Base-by-base conservation (phyloP, 2,329 filamentous ascomycete species). In the Orbilia oligospora region DNA sequence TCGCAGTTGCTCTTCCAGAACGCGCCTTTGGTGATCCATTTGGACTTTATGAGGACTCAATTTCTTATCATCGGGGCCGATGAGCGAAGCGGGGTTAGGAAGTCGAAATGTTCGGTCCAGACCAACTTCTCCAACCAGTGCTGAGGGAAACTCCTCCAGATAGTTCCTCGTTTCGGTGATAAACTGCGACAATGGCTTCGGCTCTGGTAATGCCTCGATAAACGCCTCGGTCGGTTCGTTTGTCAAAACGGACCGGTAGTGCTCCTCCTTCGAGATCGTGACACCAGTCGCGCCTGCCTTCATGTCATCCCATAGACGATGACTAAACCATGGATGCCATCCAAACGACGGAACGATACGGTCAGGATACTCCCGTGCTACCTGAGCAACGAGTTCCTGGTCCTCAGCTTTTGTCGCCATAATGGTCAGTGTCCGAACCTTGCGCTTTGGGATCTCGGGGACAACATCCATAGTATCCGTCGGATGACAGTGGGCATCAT, bases 271-370 rank as follows among this genome's bases (percentile, higher is more conserved):
- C 70, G 36, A 73, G 22, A 66, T 20, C 18, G 56, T 36, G 12
- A 58, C 51, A 18, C 36, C 51, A 20, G 51, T 27, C 36, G 18
- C 44, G 0, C 16, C 46, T 1, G 33, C 30, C 44, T 83, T 83
- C 20, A 83, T 84, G 83, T 93, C 90, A 82, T 91, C 88, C 82
- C 90, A 93, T 81, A 96, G 87, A 80, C 93, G 90, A 83, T 95
- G 87, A 0, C 92, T 91, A 84, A 94, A 95, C 93, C 93, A 96
- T 0, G 93, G 93, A 83, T 96, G 93, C 92, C 92, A 94, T 20
- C 93, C 93, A 84, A 94, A 95, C n/a, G 90, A 90, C 0, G 93
- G 91, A 2, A 95, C 81, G 24, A 91, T 67, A 18, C 82, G 72
- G 58, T 91, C 83, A 41, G 88, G 88, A 81, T 90, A 87, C 14